phyloP scores from a whole-genome alignment of 805 yeast genomes.

The Candida caryicola region DNA sequence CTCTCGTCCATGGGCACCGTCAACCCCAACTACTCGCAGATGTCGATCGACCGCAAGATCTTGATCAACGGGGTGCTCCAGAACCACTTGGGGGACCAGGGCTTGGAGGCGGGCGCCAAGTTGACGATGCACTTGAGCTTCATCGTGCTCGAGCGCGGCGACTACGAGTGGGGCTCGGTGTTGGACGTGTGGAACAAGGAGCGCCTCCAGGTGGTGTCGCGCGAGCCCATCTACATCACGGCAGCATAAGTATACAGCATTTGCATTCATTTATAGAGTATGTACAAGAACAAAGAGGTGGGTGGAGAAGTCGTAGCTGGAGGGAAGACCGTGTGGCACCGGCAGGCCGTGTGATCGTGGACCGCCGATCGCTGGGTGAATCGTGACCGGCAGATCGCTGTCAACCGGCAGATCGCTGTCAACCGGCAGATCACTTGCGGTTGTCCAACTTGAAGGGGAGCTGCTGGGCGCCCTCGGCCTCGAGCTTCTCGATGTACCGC shows the following conservation, averaged over 20 bases:
- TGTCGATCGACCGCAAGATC: constrained; percentile 50
- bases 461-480: constrained; percentile 57
- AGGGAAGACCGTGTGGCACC: no score
- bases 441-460: constrained; percentile 27
- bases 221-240: constrained; percentile 33
- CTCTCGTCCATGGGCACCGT: constrained; percentile 8
- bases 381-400: no score
- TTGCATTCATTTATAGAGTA: not conserved
- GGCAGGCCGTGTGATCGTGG: no score
- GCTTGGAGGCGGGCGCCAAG: constrained; percentile 42
- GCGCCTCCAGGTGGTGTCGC: constrained; percentile 17
- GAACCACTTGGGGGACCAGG: constrained; percentile 39
- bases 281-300: not conserved
- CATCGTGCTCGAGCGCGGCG: constrained; percentile 71
- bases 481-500: constrained; percentile 65
- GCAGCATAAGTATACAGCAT: constrained; percentile 16
- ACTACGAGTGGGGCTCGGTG: constrained; percentile 70
- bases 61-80: constrained; percentile 75
- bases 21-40: constrained; percentile 22
- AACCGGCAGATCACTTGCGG: constrained; percentile 20
- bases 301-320: no score
- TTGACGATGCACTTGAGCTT: constrained; percentile 50
- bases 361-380: no score
- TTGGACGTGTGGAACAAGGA: constrained; percentile 26
- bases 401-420: no score